Percentiles rank a stretch among this genome's conserved stretches.
Evolutionary conservation across 2,329 filamentous ascomycete species (phyloP).

Genomic region (Cercospora brassicicola): DNA sequence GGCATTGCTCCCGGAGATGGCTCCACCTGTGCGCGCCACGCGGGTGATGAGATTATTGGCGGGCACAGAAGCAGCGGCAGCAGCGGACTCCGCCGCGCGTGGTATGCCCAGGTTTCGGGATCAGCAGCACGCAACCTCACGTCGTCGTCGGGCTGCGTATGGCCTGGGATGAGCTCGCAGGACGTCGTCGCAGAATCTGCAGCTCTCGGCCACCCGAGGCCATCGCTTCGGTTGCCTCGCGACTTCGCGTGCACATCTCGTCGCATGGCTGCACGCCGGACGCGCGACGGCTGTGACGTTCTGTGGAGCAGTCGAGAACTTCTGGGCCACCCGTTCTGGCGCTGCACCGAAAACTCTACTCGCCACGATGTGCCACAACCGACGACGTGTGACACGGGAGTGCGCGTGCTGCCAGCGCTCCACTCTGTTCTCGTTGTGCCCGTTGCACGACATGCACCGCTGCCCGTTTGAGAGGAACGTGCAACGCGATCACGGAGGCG

Average conservation of each 20-base stretch:
- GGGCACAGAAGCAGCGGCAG: background rate
- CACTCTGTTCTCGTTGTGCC: background rate
- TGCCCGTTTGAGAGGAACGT: background rate
- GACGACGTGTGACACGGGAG: background rate
- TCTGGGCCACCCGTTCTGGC: slow-evolving; percentile 1
- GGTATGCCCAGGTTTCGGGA: background rate
- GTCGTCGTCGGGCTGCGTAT: background rate
- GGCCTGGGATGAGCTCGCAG: background rate
- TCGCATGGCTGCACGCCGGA: background rate
- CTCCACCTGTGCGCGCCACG: background rate
- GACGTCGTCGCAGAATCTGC: slow-evolving; percentile 6
- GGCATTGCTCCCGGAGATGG: background rate
- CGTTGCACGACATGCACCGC: slow-evolving; percentile 4
- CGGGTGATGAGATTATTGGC: background rate
- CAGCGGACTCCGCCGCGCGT: background rate
- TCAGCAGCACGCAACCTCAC: background rate
- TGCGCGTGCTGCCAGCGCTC: background rate
- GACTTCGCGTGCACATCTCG: background rate
- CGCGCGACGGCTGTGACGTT: background rate
- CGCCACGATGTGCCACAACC: background rate
- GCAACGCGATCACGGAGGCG: background rate
- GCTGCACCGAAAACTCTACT: background rate
- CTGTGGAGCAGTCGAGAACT: slow-evolving; percentile 7
- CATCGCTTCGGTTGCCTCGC: background rate
- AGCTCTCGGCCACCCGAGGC: background rate